A percentile compares a stretch with the other conserved stretches of the same genome.
phyloP scores from a whole-genome alignment of 345 rosid genomes.

The Hypericum androsaemum region DNA sequence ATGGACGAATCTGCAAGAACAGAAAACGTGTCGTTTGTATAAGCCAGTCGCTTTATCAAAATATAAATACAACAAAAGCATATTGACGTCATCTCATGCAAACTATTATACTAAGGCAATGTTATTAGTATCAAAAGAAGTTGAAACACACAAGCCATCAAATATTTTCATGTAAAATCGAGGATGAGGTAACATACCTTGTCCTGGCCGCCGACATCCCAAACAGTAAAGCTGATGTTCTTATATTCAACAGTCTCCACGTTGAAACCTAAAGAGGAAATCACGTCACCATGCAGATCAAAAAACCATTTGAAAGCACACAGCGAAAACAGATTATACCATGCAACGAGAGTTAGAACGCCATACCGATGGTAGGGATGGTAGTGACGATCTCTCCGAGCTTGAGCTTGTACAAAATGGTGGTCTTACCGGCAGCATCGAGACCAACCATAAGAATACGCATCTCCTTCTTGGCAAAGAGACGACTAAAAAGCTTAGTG shows the following conservation, averaged over 20 bases:
- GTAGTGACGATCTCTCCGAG: constrained; percentile 2
- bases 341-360: neutral
- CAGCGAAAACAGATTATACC: too few species aligned
- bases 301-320: too few species aligned
- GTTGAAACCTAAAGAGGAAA: neutral
- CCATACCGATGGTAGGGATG: neutral
- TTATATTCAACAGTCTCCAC: constrained; percentile 5
- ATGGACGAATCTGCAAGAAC: constrained; percentile 39
- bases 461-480: constrained; percentile 5
- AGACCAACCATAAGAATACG: constrained; percentile 2
- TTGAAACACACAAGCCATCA: too few species aligned
- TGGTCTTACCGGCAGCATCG: constrained; percentile 5
- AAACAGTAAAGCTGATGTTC: constrained; percentile 4
- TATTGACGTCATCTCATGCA: too few species aligned
- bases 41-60: too few species aligned
- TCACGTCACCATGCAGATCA: neutral
- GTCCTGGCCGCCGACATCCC: constrained; percentile 6
- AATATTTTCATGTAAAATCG: too few species aligned
- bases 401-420: constrained; percentile 3
- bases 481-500: constrained; percentile 3
- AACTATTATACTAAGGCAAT: too few species aligned
- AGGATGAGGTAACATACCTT: neutral
- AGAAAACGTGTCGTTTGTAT: neutral
- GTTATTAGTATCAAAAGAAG: too few species aligned
- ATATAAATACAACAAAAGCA: too few species aligned